Percentiles rank a stretch among this genome's conserved stretches.
phyloP scores from a whole-genome alignment of 495 filamentous ascomycete genomes.

The Immersiella caudata region DNA sequence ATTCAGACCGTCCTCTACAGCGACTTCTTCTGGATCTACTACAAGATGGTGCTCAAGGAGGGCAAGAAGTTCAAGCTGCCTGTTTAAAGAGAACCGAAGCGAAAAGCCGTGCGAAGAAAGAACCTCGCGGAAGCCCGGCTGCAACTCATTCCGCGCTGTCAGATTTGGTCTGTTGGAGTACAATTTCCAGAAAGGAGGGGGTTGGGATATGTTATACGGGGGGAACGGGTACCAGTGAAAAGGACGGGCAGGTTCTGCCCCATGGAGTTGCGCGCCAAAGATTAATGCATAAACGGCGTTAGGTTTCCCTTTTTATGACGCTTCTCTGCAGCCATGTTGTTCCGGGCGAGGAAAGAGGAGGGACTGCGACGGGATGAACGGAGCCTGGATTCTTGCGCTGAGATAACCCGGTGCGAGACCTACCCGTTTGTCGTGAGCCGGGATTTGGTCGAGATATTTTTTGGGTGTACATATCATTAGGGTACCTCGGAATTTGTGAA shows the following conservation, averaged over 20 bases:
- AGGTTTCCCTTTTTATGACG: neutral
- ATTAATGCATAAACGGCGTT: neutral
- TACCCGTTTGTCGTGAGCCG: neutral
- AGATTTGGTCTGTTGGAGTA: neutral
- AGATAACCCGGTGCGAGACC: neutral
- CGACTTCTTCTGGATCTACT: conserved; percentile 99
- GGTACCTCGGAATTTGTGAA: neutral
- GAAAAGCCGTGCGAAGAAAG: conserved; percentile 8
- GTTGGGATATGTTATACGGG: neutral
- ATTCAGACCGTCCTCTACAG: conserved; percentile 94
- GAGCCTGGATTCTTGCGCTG: neutral
- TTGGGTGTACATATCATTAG: neutral
- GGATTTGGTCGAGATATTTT: neutral
- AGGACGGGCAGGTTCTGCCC: neutral
- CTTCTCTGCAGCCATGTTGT: neutral
- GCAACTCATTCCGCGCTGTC: neutral
- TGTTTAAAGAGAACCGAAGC: conserved; percentile 53
- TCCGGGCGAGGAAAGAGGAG: conserved; percentile 5
- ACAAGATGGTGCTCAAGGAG: conserved; percentile 89
- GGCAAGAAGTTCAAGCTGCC: conserved; percentile 87
- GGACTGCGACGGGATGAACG: neutral
- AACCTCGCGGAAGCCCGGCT: neutral
- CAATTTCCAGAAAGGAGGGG: neutral
- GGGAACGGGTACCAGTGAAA: neutral
- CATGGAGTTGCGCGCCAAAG: conserved; percentile 1